A percentile compares a stretch with the other conserved stretches of the same genome.
Evolutionary conservation across 257 asterid genomes (phyloP).

Genomic region (Coffea canephora): DNA sequence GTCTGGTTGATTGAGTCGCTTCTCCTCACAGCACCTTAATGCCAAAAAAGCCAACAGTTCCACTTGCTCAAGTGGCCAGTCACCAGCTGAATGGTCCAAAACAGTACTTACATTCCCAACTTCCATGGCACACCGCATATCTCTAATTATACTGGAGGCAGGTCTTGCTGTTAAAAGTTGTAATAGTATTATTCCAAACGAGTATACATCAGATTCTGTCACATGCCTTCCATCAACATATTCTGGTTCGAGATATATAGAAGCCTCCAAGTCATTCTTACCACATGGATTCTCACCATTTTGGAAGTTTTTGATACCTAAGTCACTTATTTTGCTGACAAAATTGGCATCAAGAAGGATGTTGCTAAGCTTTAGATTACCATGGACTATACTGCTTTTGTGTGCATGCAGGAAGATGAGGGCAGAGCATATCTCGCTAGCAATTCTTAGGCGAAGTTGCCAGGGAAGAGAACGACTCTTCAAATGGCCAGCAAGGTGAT

Average conservation of each 20-base stretch:
- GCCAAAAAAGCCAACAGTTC: slow-evolving; percentile 55
- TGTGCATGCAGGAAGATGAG: slow-evolving; percentile 66
- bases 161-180: slow-evolving; percentile 69
- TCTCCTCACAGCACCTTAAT: slow-evolving; percentile 65
- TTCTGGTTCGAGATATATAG: slow-evolving; percentile 57
- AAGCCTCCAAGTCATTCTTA: slow-evolving; percentile 37
- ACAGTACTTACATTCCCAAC: slow-evolving; percentile 50
- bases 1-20: slow-evolving; percentile 51
- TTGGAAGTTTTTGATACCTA: slow-evolving; percentile 49
- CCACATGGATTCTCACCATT: slow-evolving; percentile 10
- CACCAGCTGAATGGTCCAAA: slow-evolving; percentile 75
- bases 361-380: slow-evolving; percentile 66
- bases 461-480: slow-evolving; percentile 60
- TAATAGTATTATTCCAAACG: slow-evolving; percentile 66
- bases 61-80: slow-evolving; percentile 68
- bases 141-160: slow-evolving; percentile 50
- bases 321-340: slow-evolving; percentile 63
- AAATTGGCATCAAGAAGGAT: slow-evolving; percentile 65
- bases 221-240: slow-evolving; percentile 45
- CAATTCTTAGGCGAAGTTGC: slow-evolving; percentile 76
- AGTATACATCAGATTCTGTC: slow-evolving; percentile 70
- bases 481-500: slow-evolving; percentile 45
- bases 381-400: slow-evolving; percentile 47
- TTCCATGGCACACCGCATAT: slow-evolving; percentile 65
- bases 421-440: slow-evolving; percentile 61